These are phyloP conservation scores for Naganishia vishniacii DNA, from an alignment of 768 basidiomycete species.

Conservation along the genomic window DNA sequence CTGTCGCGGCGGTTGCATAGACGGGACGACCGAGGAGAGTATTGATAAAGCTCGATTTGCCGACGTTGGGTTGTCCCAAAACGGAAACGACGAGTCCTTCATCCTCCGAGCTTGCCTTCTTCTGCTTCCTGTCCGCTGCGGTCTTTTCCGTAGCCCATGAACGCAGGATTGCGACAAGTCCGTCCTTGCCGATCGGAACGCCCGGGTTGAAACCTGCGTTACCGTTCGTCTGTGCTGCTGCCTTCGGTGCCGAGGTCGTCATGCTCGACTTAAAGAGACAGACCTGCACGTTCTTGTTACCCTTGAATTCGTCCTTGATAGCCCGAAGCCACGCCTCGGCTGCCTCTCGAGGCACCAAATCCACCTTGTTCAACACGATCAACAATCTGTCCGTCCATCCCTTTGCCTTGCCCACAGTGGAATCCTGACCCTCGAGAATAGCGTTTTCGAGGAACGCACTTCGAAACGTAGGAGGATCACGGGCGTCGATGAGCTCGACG, in stretches of 20 bases:
- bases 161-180: conserved; percentile 33
- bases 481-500: conserved; percentile 72
- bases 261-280: conserved; percentile 61
- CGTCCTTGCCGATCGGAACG: conserved; percentile 24
- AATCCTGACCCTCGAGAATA: conserved; percentile 32
- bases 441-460: conserved; percentile 62
- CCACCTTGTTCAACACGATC: conserved; percentile 80
- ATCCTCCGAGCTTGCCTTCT: conserved; percentile 51
- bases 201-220: conserved; percentile 29
- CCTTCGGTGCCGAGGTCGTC: neutral
- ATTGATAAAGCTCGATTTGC: conserved; percentile 81
- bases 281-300: conserved; percentile 20
- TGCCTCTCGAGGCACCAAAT: conserved; percentile 72
- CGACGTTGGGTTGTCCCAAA: conserved; percentile 77
- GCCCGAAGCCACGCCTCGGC: conserved; percentile 63
- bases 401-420: conserved; percentile 41
- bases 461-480: conserved; percentile 71
- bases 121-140: conserved; percentile 15
- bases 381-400: conserved; percentile 55
- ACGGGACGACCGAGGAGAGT: conserved; percentile 58
- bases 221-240: neutral
- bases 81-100: conserved; percentile 65
- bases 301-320: conserved; percentile 54
- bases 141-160: conserved; percentile 38
- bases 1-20: conserved; percentile 57